Evolutionary conservation across 1,284 basidiomycete genomes (phyloP), one percentile per base, ranked within the genome.

Genomic region (Cryptococcus wingfieldii): DNA sequence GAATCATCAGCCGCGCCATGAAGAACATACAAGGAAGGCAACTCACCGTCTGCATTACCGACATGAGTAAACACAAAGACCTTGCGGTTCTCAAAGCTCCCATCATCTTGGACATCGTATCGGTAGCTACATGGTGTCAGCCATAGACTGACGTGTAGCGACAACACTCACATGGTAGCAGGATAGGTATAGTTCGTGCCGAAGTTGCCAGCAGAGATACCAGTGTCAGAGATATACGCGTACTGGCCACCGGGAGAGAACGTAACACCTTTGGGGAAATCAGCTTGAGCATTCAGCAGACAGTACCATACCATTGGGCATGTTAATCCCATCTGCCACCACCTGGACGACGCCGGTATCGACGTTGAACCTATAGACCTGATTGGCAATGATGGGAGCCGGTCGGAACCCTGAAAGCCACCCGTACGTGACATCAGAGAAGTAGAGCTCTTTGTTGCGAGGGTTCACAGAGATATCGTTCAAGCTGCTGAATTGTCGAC

Each of bases 401-500:
- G 84, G 82, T 50, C 87, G 82, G 79, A 89, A 90, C 50, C 80
- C 74, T 23, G 31, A 34, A 63, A 88, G 83, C 74, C 66, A 68
- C 5, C 76, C 78, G 51, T 79, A 79, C n/a, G 68, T 78, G 7
- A 81, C 80, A 68, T 90, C 89, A n/a, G 68, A 68, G 44, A 71
- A 71, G 59, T 70, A 70, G 4, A 71, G 31, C 38, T 68, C 60
- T 51, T 67, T 64, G 57, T 66, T 71, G 10, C 60, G 52, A 0
- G 85, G 85, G 57, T 88, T 85, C 4, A 89, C 78, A 65, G 86
- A 88, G 55, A 86, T 77, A 67, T 91, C 89, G 70, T 90, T 89
- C 51, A 89, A 74, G 1, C 87, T 87, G 75, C 87, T 89, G 77
- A 90, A 91, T 66, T 89, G 87, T 9, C 86, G 79, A 3, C 88